Percentiles rank a stretch among this genome's conserved stretches.
Conservation (phyloP, 202 grass and related monocot species). For the Cymbopogon flexuosus region DNA sequence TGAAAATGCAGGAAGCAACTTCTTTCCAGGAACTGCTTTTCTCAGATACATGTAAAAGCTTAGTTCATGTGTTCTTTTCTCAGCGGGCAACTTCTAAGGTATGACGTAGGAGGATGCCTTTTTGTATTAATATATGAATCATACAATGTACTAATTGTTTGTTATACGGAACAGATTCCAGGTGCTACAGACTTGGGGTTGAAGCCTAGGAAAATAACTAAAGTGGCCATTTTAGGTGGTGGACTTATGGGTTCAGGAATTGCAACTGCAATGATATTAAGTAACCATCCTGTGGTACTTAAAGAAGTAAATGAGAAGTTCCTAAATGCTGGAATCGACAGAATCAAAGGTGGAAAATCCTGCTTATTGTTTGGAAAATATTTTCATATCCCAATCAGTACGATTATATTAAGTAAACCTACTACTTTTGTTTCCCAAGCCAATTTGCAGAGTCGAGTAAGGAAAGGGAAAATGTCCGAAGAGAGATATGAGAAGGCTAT, state of each 20-base stretch:
- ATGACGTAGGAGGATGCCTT: neutral
- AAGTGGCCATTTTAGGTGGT: constrained; percentile 73
- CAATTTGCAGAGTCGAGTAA: constrained; percentile 73
- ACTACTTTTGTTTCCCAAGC: constrained; percentile 47
- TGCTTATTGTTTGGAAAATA: neutral
- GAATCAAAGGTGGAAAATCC: constrained; percentile 58
- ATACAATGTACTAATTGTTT: constrained; percentile 20
- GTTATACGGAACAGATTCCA: constrained; percentile 55
- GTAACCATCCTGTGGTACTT: constrained; percentile 68
- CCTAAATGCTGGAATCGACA: constrained; percentile 55
- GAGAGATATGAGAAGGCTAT: constrained; percentile 63
- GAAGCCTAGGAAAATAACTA: constrained; percentile 61
- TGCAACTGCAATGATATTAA: constrained; percentile 75
- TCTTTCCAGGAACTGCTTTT: constrained; percentile 62
- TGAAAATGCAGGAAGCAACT: constrained; percentile 66
- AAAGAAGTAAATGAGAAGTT: constrained; percentile 89
- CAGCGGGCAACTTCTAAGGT: constrained; percentile 82
- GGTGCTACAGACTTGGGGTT: constrained; percentile 69
- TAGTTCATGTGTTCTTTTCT: constrained; percentile 84
- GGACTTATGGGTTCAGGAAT: constrained; percentile 89
- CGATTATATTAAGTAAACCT: neutral
- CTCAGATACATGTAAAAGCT: constrained; percentile 74
- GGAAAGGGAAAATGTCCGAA: constrained; percentile 72
- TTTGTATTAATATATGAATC: constrained; percentile 26
- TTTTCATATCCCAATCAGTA: neutral